A percentile compares a stretch with the other conserved stretches of the same genome.
phyloP scores from a whole-genome alignment of 345 rosid species.

The Eutrema yunnanense region DNA sequence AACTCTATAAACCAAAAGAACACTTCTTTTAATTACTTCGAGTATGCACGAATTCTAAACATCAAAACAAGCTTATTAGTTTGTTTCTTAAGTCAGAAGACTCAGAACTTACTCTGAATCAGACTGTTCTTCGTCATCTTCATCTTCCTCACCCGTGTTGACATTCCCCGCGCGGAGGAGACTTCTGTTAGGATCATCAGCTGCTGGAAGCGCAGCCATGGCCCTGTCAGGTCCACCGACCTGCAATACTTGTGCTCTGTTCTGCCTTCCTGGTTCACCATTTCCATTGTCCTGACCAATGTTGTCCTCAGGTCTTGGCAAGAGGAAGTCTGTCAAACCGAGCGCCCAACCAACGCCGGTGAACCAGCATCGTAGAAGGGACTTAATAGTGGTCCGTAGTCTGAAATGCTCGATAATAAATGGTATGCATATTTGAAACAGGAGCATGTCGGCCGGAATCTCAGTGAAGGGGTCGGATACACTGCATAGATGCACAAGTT shows the following conservation, averaged over 20 bases:
- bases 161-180: slow-evolving; percentile 33
- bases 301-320: slow-evolving; percentile 78
- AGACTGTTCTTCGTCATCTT: slow-evolving; percentile 68
- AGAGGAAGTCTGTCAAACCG: slow-evolving; percentile 74
- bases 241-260: slow-evolving; percentile 50
- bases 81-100: background rate
- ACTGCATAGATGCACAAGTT: slow-evolving; percentile 37
- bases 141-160: slow-evolving; percentile 50
- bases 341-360: slow-evolving; percentile 90
- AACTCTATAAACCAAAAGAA: background rate
- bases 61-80: background rate
- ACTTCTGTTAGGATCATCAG: slow-evolving; percentile 44
- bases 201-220: slow-evolving; percentile 48
- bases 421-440: slow-evolving; percentile 97
- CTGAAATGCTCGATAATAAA: slow-evolving; percentile 92
- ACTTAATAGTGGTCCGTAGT: slow-evolving; percentile 80
- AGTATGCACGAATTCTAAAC: background rate
- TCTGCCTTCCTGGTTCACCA: slow-evolving; percentile 70
- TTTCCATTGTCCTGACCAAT: slow-evolving; percentile 71
- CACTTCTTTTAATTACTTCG: background rate
- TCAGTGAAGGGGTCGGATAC: slow-evolving; percentile 98
- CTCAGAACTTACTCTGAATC: slow-evolving; percentile 74
- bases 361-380: slow-evolving; percentile 91
- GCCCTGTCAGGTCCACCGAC: slow-evolving; percentile 63
- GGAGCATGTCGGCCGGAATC: slow-evolving; percentile 97